Evolutionary conservation across 306 rosid species (phyloP), one percentile per base, ranked within the genome.

Genomic region (Prunus mira): DNA sequence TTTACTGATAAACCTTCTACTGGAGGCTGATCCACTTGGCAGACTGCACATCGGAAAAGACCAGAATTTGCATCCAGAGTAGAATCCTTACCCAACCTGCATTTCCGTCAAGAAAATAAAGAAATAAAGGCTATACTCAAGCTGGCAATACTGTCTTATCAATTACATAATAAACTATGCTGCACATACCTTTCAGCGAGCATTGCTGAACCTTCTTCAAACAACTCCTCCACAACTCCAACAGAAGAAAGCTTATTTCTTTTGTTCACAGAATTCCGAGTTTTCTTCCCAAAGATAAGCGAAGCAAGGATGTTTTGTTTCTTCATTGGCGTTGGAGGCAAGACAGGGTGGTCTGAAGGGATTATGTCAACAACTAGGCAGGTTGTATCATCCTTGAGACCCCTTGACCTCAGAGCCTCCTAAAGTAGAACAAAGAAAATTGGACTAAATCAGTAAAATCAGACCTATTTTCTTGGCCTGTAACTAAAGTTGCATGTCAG

Each of bases 141-240:
- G 47, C 67, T 30, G n/a, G 67, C 8, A 63, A 30, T 13, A 25
- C 19, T 25, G 45, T 5, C 18, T 58, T 58, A 24, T 24, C 27
- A 58, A 17, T 57, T 58, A 43, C 12, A 49, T 58, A n/a, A 14
- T 6, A 38, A 20, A 38, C 22, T 20, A 14, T 52, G n/a, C 49
- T 56, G 20, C 55, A 28, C 56, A 9, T 79, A 95, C 99, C 99
- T 92, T 83, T 95, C 99, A 65, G 89, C 86, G 68, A 95, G 99
- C 93, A 95, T 89, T 74, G 99, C 99, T 79, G 99, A 95, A 65
- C 98, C 99, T 81, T 95, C 99, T 92, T 95, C 99, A 83, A 95
- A 95, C 79, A 95, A 82, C 82, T 95, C 99, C 87, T 92, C 99
- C 79, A 95, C 98, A 68, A 78, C 96, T 60, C 97, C 99, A 56